Base-by-base conservation (phyloP, 441 rosid species). In the Populus trichocarpa region DNA sequence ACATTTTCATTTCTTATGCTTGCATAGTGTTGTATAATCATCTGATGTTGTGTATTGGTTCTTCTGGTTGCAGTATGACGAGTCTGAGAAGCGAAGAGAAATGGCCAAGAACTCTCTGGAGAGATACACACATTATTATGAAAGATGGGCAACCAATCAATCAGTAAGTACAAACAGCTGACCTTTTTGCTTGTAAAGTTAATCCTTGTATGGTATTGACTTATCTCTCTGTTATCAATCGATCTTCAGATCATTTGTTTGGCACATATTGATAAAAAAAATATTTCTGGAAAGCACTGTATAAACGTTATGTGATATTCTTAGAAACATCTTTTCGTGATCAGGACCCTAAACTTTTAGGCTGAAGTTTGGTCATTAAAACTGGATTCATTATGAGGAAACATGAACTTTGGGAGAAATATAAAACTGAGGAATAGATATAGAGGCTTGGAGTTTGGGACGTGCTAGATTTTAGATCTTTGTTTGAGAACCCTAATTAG, bases 131-230 rank as follows among this genome's bases (percentile, higher is more conserved):
- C 98, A 95, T 84, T 95, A 93, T 83, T 95, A 95, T 85, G 99
- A 95, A 86, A 91, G 99, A 63, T 95, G 99, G 99, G 98, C 98
- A 10, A 93, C 92, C 81, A 95, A 95, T 81, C 98, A 95, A 86
- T 84, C 87, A 57, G 99, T 95, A 88, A 72, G 93, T 63, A 23
- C 64, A 25, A 53, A 63, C 76, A 59, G 4, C 64, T 59, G 28
- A 61, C 66, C 28, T 10, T 61, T 23, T 8, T 61, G 6, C 28
- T 3, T 61, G 66, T 3, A 23, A 9, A 61, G 14, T 61, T 8
- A 61, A n/a, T 61, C 28, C 66, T 22, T 11, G 18, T 13, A 61
- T 61, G 28, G 10, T 61, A 61, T 61, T 61, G 13, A n/a, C 66
- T 9, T 59, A n/a, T 59, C 13, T 61, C 66, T 61, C 66, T 61